phyloP scores from a whole-genome alignment of 1,284 basidiomycete species.

The Farysia itapuensis region DNA sequence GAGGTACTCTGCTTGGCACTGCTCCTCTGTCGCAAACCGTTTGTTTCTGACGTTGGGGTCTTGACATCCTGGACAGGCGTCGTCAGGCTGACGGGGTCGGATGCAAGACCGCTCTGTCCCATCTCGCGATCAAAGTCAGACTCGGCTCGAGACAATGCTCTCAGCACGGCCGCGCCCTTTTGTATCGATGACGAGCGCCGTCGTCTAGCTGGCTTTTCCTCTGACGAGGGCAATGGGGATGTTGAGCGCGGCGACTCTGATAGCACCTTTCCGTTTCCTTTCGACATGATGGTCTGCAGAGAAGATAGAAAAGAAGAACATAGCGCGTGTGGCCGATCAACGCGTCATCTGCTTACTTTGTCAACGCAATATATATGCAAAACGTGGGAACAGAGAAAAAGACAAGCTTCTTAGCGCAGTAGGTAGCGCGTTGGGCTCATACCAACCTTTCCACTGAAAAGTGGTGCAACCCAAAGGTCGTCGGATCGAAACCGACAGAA shows the following conservation, averaged over 20 bases:
- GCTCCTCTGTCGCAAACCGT: slow-evolving; percentile 6
- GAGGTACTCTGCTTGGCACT: slow-evolving; percentile 7
- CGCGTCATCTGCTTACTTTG: no score
- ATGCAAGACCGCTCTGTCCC: slow-evolving; percentile 9
- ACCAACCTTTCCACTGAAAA: slow-evolving; percentile 20
- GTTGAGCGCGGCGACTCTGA: slow-evolving; percentile 28
- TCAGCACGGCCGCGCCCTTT: slow-evolving; percentile 55
- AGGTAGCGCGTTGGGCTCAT: slow-evolving; percentile 43
- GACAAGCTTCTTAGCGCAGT: slow-evolving; percentile 23
- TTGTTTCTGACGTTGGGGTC: background rate
- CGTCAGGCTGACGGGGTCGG: slow-evolving; percentile 8
- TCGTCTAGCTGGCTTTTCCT: slow-evolving; percentile 12
- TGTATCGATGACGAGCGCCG: slow-evolving; percentile 51
- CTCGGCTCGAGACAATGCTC: slow-evolving; percentile 49
- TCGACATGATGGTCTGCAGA: background rate
- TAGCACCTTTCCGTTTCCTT: slow-evolving; percentile 4
- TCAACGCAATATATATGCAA: no score
- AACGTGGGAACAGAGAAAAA: no score
- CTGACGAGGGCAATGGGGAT: slow-evolving; percentile 1
- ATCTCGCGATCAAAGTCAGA: slow-evolving; percentile 39
- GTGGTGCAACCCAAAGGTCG: slow-evolving; percentile 42
- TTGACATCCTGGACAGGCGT: slow-evolving; percentile 5
- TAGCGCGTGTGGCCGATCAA: no score
- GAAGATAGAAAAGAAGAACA: background rate
- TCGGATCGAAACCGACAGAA: slow-evolving; percentile 47